Evolutionary conservation across 139 green algal genomes (phyloP).

Genomic region (Chlorella sorokiniana): DNA sequence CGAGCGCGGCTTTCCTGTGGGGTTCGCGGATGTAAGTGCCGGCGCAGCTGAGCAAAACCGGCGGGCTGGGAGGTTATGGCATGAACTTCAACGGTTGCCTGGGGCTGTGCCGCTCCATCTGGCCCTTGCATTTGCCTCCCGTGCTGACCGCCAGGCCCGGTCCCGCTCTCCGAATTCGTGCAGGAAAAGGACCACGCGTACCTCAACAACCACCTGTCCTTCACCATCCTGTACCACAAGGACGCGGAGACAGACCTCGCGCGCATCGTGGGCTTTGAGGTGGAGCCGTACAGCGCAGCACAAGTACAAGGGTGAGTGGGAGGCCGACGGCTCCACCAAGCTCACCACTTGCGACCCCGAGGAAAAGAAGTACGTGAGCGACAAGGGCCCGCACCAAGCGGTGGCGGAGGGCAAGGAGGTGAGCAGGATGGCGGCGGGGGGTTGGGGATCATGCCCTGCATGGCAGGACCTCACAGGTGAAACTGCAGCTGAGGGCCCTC

Average conservation of each 20-base stretch:
- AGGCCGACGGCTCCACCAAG: constrained; percentile 58
- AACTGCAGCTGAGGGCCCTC: too few species aligned
- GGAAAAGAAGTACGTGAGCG: constrained; percentile 79
- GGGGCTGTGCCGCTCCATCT: too few species aligned
- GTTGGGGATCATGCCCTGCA: not conserved
- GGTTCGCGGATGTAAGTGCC: constrained; percentile 70
- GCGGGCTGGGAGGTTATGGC: too few species aligned
- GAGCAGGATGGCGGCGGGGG: not conserved
- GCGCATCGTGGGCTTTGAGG: constrained; percentile 98
- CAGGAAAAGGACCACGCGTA: constrained; percentile 78
- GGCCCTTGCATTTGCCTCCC: not conserved
- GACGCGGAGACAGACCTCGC: constrained; percentile 81
- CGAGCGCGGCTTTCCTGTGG: constrained; percentile 94
- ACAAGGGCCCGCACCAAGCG: constrained; percentile 76
- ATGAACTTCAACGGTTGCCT: too few species aligned
- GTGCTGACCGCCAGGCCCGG: not conserved
- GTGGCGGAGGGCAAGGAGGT: constrained; percentile 81
- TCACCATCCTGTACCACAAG: constrained; percentile 96
- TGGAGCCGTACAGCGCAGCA: constrained; percentile 85
- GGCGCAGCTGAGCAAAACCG: too few species aligned
- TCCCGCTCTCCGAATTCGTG: not conserved
- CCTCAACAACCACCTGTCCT: constrained; percentile 97
- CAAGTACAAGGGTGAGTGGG: constrained; percentile 80
- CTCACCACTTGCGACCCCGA: constrained; percentile 91
- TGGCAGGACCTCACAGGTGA: not conserved